A percentile compares a stretch with the other conserved stretches of the same genome.
Evolutionary conservation across 2,329 filamentous ascomycete species (phyloP).

Genomic region (Claviceps sp.): DNA sequence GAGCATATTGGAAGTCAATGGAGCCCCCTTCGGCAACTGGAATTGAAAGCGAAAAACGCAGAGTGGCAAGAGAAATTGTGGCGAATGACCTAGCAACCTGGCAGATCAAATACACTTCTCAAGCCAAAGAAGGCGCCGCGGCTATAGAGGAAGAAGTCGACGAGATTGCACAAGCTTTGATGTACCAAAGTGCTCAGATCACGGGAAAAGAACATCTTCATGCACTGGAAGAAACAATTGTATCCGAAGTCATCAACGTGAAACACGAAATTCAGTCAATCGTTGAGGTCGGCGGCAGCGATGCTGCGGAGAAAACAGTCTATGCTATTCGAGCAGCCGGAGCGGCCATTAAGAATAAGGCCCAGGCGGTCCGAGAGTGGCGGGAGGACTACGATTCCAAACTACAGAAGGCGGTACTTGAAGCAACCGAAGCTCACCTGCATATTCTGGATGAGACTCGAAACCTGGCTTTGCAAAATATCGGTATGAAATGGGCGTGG

Average conservation of each 20-base stretch:
- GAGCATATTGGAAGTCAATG: conserved; percentile 21
- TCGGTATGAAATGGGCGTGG: conserved; percentile 92
- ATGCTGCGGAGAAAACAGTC: conserved; percentile 30
- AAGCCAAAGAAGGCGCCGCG: conserved; percentile 64
- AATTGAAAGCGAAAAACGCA: conserved; percentile 39
- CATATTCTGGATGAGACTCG: conserved; percentile 71
- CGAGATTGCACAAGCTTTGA: conserved; percentile 41
- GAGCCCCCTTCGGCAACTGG: conserved; percentile 31
- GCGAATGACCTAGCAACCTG: conserved; percentile 68
- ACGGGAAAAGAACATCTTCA: conserved; percentile 54
- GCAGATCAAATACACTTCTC: conserved; percentile 78
- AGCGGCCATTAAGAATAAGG: conserved; percentile 59
- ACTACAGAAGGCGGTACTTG: conserved; percentile 53
- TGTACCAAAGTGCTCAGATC: conserved; percentile 49
- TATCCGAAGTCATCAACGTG: conserved; percentile 49
- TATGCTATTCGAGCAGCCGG: conserved; percentile 52
- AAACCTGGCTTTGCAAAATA: conserved; percentile 75
- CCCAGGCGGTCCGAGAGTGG: conserved; percentile 67
- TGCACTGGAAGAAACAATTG: conserved; percentile 54
- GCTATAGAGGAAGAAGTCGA: conserved; percentile 60
- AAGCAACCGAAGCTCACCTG: conserved; percentile 67
- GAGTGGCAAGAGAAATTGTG: conserved; percentile 52
- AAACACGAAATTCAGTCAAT: conserved; percentile 55
- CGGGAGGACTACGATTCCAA: conserved; percentile 58
- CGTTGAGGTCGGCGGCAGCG: conserved; percentile 31